These are phyloP conservation scores for Sporothrix brunneoviolacea DNA, from an alignment of 2,329 filamentous ascomycete species.

Conservation along the genomic window DNA sequence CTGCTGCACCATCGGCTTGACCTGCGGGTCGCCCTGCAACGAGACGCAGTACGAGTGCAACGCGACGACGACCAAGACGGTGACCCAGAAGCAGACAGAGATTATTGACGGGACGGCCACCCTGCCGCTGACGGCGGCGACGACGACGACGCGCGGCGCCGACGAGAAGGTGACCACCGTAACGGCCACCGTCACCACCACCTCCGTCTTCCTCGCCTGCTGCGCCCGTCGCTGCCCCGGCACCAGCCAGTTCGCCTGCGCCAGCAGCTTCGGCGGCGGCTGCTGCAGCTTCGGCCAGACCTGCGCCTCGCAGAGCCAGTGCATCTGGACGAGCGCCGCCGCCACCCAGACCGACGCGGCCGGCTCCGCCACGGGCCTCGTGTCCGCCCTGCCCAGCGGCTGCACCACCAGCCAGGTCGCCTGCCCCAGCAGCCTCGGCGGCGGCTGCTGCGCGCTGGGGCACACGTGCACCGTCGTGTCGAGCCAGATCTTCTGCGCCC, in stretches of 20 bases:
- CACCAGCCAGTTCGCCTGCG: conserved; percentile 40
- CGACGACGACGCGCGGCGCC: conserved; percentile 13
- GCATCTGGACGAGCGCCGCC: conserved; percentile 24
- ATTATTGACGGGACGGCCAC: neutral
- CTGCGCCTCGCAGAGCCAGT: conserved; percentile 34
- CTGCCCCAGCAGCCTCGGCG: conserved; percentile 39
- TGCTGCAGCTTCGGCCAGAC: conserved; percentile 43
- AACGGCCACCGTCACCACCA: conserved; percentile 22
- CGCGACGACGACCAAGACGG: conserved; percentile 21
- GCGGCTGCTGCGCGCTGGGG: conserved; percentile 44
- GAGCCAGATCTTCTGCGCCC: conserved; percentile 38
- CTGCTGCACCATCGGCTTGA: conserved; percentile 29
- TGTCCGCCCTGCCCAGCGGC: conserved; percentile 32
- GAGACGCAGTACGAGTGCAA: conserved; percentile 25
- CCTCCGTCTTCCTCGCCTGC: conserved; percentile 28
- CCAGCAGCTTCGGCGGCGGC: conserved; percentile 35
- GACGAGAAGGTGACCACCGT: conserved; percentile 20
- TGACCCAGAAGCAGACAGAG: conserved; percentile 19
- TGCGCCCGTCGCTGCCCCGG: conserved; percentile 34
- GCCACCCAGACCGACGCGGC: neutral
- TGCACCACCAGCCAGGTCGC: conserved; percentile 41
- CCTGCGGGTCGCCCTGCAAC: conserved; percentile 27
- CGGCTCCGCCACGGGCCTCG: conserved; percentile 14
- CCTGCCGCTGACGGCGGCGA: neutral
- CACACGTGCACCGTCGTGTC: conserved; percentile 33